Evolutionary conservation across 768 basidiomycete genomes (phyloP).

Genomic region (Cystobasidium tubakii): DNA sequence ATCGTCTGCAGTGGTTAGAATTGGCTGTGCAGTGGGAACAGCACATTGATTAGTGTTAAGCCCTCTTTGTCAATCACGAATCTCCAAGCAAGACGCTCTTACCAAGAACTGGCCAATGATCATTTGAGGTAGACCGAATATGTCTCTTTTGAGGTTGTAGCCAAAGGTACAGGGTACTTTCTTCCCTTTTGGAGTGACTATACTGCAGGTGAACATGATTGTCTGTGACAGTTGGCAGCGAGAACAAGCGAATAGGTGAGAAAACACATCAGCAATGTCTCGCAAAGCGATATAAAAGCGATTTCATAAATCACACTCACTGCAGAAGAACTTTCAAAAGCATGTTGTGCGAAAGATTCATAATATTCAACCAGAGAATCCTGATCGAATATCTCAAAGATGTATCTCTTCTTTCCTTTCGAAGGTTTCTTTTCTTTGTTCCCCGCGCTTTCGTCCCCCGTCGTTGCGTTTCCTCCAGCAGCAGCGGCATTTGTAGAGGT

Average conservation of each 20-base stretch:
- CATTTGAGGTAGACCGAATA: slow-evolving; percentile 26
- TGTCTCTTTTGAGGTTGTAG: slow-evolving; percentile 84
- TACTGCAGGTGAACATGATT: slow-evolving; percentile 83
- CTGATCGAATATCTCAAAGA: slow-evolving; percentile 77
- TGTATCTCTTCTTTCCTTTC: slow-evolving; percentile 54
- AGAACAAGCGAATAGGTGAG: too few relatives aligned
- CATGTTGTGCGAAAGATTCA: slow-evolving; percentile 94
- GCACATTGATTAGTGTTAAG: not conserved
- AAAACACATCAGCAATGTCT: too few relatives aligned
- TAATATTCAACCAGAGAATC: slow-evolving; percentile 91
- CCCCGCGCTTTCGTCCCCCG: not conserved
- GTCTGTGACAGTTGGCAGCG: slow-evolving; percentile 55
- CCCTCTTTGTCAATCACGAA: too few relatives aligned
- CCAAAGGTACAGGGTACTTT: slow-evolving; percentile 90
- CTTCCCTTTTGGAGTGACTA: slow-evolving; percentile 74
- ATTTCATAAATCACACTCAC: too few relatives aligned
- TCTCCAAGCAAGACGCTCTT: not conserved
- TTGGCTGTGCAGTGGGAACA: not conserved
- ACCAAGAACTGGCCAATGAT: slow-evolving; percentile 36
- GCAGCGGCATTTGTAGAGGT: not conserved
- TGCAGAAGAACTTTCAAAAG: slow-evolving; percentile 86
- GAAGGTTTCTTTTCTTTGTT: not conserved
- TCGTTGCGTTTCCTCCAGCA: not conserved
- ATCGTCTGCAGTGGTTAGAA: not conserved
- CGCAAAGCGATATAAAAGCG: too few relatives aligned